These are phyloP conservation scores for Danielozyma ontarioensis DNA, from an alignment of 805 yeast genomes.

Conservation along the genomic window DNA sequence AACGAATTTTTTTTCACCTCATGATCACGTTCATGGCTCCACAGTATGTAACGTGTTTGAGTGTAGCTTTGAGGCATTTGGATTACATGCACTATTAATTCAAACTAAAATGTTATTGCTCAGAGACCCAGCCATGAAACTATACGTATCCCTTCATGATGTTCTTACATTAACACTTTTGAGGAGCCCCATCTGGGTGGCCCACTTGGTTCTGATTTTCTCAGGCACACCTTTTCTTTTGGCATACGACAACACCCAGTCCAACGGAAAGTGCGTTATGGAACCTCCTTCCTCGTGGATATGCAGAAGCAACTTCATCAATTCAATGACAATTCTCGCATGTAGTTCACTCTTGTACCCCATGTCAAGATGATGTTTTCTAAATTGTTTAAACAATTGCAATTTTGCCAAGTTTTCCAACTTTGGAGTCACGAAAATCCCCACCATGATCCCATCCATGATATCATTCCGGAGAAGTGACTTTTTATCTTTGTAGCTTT, in stretches of 20 bases:
- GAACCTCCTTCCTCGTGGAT: constrained; percentile 4
- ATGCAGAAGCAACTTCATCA: constrained; percentile 7
- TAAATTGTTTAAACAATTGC: constrained; percentile 12
- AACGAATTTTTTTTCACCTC: too few relatives aligned
- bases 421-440: constrained; percentile 17
- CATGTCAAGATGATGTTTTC: constrained; percentile 8
- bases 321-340: constrained; percentile 6
- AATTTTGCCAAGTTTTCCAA: constrained; percentile 14
- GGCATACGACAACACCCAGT: constrained; percentile 5
- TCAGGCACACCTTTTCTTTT: constrained; percentile 5
- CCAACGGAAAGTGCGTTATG: constrained; percentile 1
- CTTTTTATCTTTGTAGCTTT: constrained; percentile 14
- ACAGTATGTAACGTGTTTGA: too few relatives aligned
- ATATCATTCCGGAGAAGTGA: constrained; percentile 12
- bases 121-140: too few relatives aligned
- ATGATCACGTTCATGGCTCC: too few relatives aligned
- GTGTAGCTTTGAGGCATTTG: too few relatives aligned
- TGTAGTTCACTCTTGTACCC: constrained; percentile 13
- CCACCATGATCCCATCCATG: constrained; percentile 20
- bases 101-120: too few relatives aligned
- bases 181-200: too few relatives aligned
- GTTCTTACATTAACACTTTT: too few relatives aligned
- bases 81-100: too few relatives aligned
- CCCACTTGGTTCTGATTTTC: too few relatives aligned
- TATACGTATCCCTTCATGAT: too few relatives aligned